phyloP scores from a whole-genome alignment of 257 asterid species.

The Rhazya stricta region DNA sequence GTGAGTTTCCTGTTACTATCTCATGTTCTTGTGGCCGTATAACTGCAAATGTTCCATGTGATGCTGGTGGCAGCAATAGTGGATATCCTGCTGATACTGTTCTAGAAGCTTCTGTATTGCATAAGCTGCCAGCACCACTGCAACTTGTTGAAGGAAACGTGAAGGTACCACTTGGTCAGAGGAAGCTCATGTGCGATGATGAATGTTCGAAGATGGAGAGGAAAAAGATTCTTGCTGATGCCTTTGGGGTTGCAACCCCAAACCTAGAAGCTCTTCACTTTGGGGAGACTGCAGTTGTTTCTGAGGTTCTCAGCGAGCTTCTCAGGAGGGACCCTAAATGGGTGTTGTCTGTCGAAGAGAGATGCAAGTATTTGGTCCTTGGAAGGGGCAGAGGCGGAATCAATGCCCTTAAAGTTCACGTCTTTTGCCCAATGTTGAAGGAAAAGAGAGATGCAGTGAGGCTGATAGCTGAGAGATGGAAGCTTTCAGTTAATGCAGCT shows the following conservation, averaged over 20 bases:
- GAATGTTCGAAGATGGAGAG: constrained; percentile 85
- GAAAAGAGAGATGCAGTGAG: constrained; percentile 86
- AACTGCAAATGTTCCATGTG: constrained; percentile 80
- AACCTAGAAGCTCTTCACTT: constrained; percentile 77
- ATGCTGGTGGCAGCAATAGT: constrained; percentile 57
- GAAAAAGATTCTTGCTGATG: constrained; percentile 87
- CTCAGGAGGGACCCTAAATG: constrained; percentile 93
- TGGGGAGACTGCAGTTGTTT: constrained; percentile 74
- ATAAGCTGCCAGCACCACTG: constrained; percentile 63
- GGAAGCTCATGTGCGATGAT: constrained; percentile 85
- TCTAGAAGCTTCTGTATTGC: constrained; percentile 64
- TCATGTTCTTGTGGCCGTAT: constrained; percentile 85
- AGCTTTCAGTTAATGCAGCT: constrained; percentile 73
- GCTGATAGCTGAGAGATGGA: constrained; percentile 94
- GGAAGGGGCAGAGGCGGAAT: constrained; percentile 76
- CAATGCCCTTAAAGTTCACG: constrained; percentile 74
- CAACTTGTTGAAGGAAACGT: constrained; percentile 65
- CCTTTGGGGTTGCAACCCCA: constrained; percentile 63
- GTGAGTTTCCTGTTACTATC: constrained; percentile 79
- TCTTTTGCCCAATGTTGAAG: constrained; percentile 76
- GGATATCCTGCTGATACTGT: constrained; percentile 45
- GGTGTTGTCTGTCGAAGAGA: constrained; percentile 82
- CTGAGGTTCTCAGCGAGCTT: constrained; percentile 79
- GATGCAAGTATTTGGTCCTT: constrained; percentile 78
- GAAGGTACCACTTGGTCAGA: constrained; percentile 75